A percentile compares a stretch with the other conserved stretches of the same genome.
These are phyloP conservation scores for Sporisorium iseilematis-ciliati DNA, from an alignment of 1,284 basidiomycete species.

Conservation along the genomic window DNA sequence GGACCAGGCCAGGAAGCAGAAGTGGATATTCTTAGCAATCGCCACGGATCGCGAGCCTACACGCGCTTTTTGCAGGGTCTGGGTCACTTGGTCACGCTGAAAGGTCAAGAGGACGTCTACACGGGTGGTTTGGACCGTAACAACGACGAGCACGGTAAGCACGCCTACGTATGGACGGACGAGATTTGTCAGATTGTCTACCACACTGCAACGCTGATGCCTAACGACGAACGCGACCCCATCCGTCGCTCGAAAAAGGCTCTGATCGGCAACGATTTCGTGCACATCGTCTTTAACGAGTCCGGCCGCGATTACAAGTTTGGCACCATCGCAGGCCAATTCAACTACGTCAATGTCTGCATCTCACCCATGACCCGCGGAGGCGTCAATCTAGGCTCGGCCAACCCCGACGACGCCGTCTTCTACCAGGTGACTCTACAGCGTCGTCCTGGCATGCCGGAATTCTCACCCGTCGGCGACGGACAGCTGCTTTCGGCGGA, in stretches of 20 bases:
- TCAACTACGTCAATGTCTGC: conserved; percentile 98
- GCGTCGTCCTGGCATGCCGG: conserved; percentile 60
- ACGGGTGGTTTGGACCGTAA: conserved; percentile 90
- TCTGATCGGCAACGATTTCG: conserved; percentile 69
- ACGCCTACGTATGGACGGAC: conserved; percentile 94
- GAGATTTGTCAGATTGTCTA: conserved; percentile 95
- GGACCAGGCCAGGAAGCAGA: conserved; percentile 90
- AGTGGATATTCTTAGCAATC: conserved; percentile 87
- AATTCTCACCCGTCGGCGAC: conserved; percentile 66
- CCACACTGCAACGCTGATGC: conserved; percentile 98
- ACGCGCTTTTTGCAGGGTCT: conserved; percentile 90
- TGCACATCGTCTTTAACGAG: conserved; percentile 90
- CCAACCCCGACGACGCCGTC: conserved; percentile 60
- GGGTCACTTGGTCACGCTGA: conserved; percentile 88
- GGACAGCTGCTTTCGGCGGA: conserved; percentile 64
- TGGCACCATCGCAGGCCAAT: conserved; percentile 89
- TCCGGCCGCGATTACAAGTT: conserved; percentile 77
- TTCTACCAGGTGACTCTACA: conserved; percentile 69
- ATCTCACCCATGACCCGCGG: conserved; percentile 73
- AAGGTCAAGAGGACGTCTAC: conserved; percentile 85
- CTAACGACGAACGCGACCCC: conserved; percentile 70
- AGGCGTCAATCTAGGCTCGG: conserved; percentile 60
- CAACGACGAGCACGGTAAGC: conserved; percentile 78
- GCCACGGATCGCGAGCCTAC: conserved; percentile 93
- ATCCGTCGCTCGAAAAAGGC: conserved; percentile 63